Evolutionary conservation across 192 early-diverging fungal species (phyloP), one percentile per base, ranked within the genome.

Genomic region (Coemansia sp.): DNA sequence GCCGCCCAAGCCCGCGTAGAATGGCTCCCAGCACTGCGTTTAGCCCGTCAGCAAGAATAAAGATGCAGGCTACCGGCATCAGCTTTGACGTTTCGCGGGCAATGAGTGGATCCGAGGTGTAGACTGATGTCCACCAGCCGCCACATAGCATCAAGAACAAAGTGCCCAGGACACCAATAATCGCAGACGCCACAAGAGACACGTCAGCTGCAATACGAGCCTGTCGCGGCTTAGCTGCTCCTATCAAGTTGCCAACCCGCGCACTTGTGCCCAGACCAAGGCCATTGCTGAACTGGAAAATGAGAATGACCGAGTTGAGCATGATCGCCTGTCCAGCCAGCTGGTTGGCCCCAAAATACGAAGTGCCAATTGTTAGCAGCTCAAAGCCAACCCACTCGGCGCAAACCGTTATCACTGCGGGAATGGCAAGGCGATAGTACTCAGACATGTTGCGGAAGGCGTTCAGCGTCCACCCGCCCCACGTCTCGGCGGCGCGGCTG

Each of bases 381-480:
- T 83, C 82, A 24, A 76, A 66, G 44, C 73, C 73, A 72, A 71
- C 81, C 89, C 68, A 88, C 55, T 90, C 88, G 11, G 76, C 72
- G 68, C 90, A 90, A 0, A 88, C 80, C 86, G 93, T 88, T 17
- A 87, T 57, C 35, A 89, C 84, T 3, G 88, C 85, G 14, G 91
- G 90, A 8, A 89, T 41, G 6, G 88, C 93, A 11, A 94, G 77
- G 7, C 70, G 68, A 11, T 82, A 66, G 62, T 88, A 83, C 39
- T 82, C 71, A 8, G 74, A 56, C 80, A 80, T 84, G 7, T 70
- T 58, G 29, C 34, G 39, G 5, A 78, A 52, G 17, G 76, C 62
- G 0, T 54, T 63, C 38, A 56, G 33, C 5, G 84, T 85, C 86
- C 86, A 90, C 1, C 86, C 87, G 41, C 89, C 90, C 91, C 88